Evolutionary conservation across 1,139 yeast species (phyloP), one percentile per base, ranked within the genome.

Genomic region (Yamadazyma oceani): DNA sequence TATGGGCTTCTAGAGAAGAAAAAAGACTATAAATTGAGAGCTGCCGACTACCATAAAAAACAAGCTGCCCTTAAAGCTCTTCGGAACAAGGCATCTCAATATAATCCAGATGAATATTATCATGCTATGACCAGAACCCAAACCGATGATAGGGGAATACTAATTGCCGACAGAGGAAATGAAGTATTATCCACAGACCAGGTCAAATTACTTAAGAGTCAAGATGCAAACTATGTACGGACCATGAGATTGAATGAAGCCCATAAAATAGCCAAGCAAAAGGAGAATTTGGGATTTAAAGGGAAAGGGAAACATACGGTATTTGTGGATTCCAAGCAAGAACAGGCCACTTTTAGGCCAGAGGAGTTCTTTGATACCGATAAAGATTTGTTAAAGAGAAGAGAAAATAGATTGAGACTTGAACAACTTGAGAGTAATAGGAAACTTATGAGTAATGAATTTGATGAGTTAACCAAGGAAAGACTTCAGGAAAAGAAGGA

Each of bases 31-130:
- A 80, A 78, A 52, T 75, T 88, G 35, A 79, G 98, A 62, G 95
- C 97, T 1, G 81, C 78, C 34, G 96, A 92, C 58, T 89, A 73
- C 57, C 97, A 92, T 62, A 76, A 80, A 61, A 92, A 92, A 57
- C 90, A 92, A 61, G 86, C 87, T 15, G 88, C 92, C 17, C 64
- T 92, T 38, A 85, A 85, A 62, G 75, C 84, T 1, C 73, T 92
- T 45, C 78, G 86, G 52, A 72, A 72, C 34, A 88, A 88, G 58
- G 95, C 86, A 1, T 68, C 73, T 32, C 73, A 74, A 32, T 76
- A 89, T 50, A 92, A 92, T 58, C 95, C 95, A n/a, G 97, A 92
- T 73, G 98, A 92, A 61, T 92, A 85, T 65, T 88, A 89, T 62
- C 96, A 88, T 76, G 92, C 88, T 15, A 92, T 92, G 97, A 78